These are phyloP conservation scores for Scedosporium dehoogii DNA, from an alignment of 2,329 filamentous ascomycete species.

Conservation along the genomic window DNA sequence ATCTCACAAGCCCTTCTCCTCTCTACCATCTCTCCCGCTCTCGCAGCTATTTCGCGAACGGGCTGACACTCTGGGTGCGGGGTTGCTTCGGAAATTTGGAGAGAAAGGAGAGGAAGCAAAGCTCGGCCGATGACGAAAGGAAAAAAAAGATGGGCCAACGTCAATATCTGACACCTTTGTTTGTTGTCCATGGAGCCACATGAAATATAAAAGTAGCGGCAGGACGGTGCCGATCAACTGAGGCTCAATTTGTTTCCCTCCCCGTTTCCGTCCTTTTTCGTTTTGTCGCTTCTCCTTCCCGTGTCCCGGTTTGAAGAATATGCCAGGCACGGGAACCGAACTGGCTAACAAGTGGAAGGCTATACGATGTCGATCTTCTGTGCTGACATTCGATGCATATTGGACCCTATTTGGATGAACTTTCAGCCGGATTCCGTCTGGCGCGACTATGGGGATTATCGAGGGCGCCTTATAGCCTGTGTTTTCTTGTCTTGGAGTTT, in stretches of 20 bases:
- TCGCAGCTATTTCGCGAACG: not conserved
- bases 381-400: not conserved
- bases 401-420: slow-evolving; percentile 4
- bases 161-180: not conserved
- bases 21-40: not conserved
- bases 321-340: not conserved
- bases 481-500: not conserved
- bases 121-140: not conserved
- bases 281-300: not conserved
- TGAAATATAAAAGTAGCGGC: not conserved
- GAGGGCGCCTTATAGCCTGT: not conserved
- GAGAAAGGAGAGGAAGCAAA: not conserved
- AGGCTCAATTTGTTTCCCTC: not conserved
- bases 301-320: not conserved
- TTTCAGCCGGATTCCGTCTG: slow-evolving; percentile 2
- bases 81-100: not conserved
- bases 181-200: too few relatives aligned
- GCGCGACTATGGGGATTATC: not conserved
- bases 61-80: not conserved
- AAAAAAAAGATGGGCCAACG: not conserved
- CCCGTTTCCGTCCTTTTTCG: not conserved
- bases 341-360: not conserved
- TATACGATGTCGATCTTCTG: too few relatives aligned
- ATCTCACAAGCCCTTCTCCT: not conserved
- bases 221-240: not conserved